These are phyloP conservation scores for Arxiozyma bovina DNA, from an alignment of 1,139 yeast genomes.

Conservation along the genomic window DNA sequence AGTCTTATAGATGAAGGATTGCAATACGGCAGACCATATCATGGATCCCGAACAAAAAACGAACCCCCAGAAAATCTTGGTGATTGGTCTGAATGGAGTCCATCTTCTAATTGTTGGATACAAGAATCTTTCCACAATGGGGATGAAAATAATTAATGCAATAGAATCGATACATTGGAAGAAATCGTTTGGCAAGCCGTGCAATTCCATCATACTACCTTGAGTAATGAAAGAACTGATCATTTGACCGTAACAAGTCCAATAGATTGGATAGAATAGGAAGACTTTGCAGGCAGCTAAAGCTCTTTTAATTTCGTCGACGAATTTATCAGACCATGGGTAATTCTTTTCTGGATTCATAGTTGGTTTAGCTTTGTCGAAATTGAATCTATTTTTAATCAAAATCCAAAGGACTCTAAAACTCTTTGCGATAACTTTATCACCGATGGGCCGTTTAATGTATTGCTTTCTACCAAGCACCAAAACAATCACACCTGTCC, in stretches of 20 bases:
- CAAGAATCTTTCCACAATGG: conserved; percentile 47
- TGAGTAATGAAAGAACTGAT: conserved; percentile 56
- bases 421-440: conserved; percentile 51
- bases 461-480: conserved; percentile 49
- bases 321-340: conserved; percentile 45
- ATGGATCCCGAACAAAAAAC: conserved; percentile 60
- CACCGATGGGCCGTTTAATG: conserved; percentile 54
- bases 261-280: conserved; percentile 53
- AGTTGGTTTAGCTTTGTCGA: conserved; percentile 51
- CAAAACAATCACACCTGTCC: conserved; percentile 49
- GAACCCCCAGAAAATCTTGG: conserved; percentile 71
- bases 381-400: conserved; percentile 41
- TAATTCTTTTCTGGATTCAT: conserved; percentile 35
- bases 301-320: conserved; percentile 52
- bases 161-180: conserved; percentile 61
- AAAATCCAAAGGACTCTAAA: conserved; percentile 44
- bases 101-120: conserved; percentile 52
- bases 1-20: conserved; percentile 58
- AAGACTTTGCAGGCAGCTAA: conserved; percentile 54
- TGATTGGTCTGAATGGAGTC: conserved; percentile 58
- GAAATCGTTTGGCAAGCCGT: conserved; percentile 66
- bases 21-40: conserved; percentile 76
- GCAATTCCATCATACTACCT: conserved; percentile 56
- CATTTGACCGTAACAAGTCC: conserved; percentile 58
- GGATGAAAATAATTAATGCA: conserved; percentile 55